phyloP scores from a whole-genome alignment of 345 rosid genomes.

The Cardiospermum halicacabum region DNA sequence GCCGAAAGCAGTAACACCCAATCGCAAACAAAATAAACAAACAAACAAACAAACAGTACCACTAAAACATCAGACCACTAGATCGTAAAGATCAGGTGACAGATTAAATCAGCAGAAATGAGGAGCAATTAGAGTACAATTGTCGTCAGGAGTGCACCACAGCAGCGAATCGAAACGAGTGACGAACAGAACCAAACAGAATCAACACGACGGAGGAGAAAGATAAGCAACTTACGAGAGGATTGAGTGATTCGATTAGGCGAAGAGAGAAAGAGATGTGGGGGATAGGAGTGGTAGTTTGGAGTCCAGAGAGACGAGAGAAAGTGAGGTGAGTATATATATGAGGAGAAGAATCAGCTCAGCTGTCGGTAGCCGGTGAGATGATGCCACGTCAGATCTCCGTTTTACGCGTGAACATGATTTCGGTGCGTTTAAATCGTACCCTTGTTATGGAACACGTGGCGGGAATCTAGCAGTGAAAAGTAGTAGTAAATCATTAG shows the following conservation, averaged over 20 bases:
- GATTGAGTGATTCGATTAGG: not conserved
- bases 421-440: not conserved
- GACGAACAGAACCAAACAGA: not conserved
- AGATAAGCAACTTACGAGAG: conserved; percentile 4
- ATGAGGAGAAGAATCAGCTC: conserved; percentile 22
- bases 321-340: conserved; percentile 1
- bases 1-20: not conserved
- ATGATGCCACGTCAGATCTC: conserved; percentile 34
- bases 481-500: no score
- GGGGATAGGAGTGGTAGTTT: no score
- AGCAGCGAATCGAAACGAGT: no score
- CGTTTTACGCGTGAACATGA: not conserved
- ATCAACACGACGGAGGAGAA: not conserved
- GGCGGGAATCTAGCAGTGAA: not conserved
- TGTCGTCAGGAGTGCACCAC: no score
- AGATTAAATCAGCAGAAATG: conserved; percentile 6
- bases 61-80: not conserved
- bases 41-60: not conserved
- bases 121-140: not conserved
- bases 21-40: no score
- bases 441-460: not conserved
- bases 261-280: not conserved
- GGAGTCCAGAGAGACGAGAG: not conserved
- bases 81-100: not conserved
- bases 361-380: conserved; percentile 57